Percentiles rank a stretch among this genome's conserved stretches.
These are phyloP conservation scores for Prillingera fragicola DNA, from an alignment of 1,284 basidiomycete genomes.

Conservation along the genomic window DNA sequence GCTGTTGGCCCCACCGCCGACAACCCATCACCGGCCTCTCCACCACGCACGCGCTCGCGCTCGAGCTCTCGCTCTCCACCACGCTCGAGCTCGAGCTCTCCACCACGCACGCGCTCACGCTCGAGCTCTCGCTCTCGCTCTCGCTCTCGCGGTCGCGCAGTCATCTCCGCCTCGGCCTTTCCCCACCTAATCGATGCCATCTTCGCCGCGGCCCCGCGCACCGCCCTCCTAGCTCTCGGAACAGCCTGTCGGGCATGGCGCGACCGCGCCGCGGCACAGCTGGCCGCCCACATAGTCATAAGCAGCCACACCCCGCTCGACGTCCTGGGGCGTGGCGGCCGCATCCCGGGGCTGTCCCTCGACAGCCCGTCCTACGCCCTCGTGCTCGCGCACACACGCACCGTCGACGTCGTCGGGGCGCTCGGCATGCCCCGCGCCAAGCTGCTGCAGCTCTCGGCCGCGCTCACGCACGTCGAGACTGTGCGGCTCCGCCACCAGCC, in stretches of 20 bases:
- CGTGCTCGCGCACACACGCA: slow-evolving; percentile 6
- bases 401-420: slow-evolving; percentile 12
- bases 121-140: background rate
- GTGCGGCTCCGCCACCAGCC: slow-evolving; percentile 11
- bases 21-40: too few relatives aligned
- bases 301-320: slow-evolving; percentile 2
- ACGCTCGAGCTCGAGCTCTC: too few relatives aligned
- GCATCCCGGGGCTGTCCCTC: slow-evolving; percentile 6
- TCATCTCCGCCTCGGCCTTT: too few relatives aligned
- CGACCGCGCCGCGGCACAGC: slow-evolving; percentile 7
- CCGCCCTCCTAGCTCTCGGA: slow-evolving; percentile 5
- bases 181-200: slow-evolving; percentile 10
- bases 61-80: background rate
- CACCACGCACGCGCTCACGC: background rate
- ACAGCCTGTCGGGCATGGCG: slow-evolving; percentile 1
- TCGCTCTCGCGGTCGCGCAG: too few relatives aligned
- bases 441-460: background rate
- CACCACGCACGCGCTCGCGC: background rate
- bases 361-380: background rate
- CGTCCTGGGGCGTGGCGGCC: background rate
- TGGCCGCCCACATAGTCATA: slow-evolving; percentile 10
- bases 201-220: background rate
- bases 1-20: too few relatives aligned
- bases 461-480: background rate
- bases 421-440: background rate